These are phyloP conservation scores for Zostera marina DNA, from an alignment of 116 monocot genomes.

Conservation along the genomic window DNA sequence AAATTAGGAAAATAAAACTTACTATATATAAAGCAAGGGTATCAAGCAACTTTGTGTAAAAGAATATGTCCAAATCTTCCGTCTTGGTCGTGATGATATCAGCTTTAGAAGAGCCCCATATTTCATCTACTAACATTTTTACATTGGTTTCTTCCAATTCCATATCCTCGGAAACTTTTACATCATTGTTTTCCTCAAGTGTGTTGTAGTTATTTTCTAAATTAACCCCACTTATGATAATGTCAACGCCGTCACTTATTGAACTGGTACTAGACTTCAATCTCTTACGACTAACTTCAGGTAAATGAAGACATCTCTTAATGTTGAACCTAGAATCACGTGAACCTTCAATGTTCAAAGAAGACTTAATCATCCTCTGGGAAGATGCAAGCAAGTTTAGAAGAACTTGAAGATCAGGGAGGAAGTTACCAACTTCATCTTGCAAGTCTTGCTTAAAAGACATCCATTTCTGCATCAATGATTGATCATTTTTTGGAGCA, in stretches of 20 bases:
- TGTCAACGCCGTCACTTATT: conserved; percentile 30
- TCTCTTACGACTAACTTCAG: conserved; percentile 52
- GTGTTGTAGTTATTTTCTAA: conserved; percentile 9
- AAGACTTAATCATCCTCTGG: background rate
- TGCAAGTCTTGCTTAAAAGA: conserved; percentile 50
- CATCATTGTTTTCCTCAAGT: conserved; percentile 7
- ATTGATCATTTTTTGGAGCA: conserved; percentile 5
- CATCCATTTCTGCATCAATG: conserved; percentile 22
- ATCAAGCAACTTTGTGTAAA: conserved; percentile 68
- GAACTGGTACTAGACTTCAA: conserved; percentile 13
- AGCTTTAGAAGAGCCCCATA: conserved; percentile 45
- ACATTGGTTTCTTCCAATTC: conserved; percentile 10
- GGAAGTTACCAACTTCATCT: conserved; percentile 40
- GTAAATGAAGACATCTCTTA: conserved; percentile 28
- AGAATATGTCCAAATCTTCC: conserved; percentile 24
- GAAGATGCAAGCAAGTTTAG: conserved; percentile 30
- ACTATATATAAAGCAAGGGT: conserved; percentile 62
- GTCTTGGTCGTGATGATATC: conserved; percentile 3
- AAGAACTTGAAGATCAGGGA: conserved; percentile 84
- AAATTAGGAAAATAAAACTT: conserved; percentile 6
- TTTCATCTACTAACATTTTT: conserved; percentile 12
- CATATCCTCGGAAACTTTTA: conserved; percentile 10
- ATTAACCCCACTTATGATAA: conserved; percentile 48
- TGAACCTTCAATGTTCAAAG: background rate
- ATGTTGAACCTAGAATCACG: background rate